Conservation (phyloP, 2,329 filamentous ascomycete genomes). For the Emmonsiellopsis sp. region DNA sequence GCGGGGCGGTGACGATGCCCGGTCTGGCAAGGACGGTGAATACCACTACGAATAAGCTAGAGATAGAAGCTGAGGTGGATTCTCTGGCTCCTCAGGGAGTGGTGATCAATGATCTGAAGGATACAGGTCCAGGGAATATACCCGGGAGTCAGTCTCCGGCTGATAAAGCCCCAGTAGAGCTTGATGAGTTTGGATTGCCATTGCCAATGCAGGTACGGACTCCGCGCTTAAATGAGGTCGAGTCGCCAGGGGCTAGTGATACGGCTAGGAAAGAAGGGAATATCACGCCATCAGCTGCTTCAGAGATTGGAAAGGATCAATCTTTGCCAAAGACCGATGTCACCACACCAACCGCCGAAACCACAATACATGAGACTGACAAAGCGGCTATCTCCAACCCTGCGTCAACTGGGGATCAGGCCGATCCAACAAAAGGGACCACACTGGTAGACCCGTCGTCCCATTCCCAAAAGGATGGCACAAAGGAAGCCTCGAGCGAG, state of each 20-base stretch:
- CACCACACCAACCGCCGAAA: neutral
- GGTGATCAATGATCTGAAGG: neutral
- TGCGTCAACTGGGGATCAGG: neutral
- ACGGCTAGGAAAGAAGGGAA: neutral
- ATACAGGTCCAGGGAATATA: neutral
- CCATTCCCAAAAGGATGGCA: neutral
- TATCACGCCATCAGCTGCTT: neutral
- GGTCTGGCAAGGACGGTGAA: neutral
- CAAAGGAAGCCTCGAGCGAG: neutral
- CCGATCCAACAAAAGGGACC: neutral
- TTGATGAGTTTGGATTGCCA: slow-evolving; percentile 33
- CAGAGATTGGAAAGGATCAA: neutral
- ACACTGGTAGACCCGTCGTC: no score
- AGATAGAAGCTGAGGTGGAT: neutral
- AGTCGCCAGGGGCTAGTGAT: neutral
- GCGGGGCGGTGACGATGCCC: neutral
- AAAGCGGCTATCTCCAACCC: neutral
- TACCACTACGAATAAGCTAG: neutral
- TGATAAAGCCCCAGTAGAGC: neutral
- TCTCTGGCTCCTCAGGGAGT: neutral
- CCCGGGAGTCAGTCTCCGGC: no score
- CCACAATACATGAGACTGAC: neutral
- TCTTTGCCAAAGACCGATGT: neutral
- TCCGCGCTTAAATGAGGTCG: neutral
- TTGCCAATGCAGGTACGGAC: slow-evolving; percentile 17